phyloP scores from a whole-genome alignment of 1,284 basidiomycete genomes.

The Moesziomyces sp. region DNA sequence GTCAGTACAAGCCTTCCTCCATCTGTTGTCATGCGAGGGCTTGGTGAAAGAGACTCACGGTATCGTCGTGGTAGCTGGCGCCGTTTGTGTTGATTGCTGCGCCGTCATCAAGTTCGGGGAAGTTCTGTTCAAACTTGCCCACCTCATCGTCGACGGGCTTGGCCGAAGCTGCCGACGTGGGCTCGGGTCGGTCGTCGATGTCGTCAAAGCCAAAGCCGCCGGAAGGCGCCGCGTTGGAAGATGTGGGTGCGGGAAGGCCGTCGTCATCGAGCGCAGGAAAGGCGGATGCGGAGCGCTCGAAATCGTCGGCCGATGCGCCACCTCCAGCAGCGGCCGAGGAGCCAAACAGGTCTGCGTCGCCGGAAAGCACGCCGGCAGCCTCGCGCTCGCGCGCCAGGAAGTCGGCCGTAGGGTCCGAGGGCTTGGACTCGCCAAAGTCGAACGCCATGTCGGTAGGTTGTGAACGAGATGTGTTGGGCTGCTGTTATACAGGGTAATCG shows the following conservation, averaged over 20 bases:
- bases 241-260: conserved; percentile 51
- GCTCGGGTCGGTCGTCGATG: conserved; percentile 21
- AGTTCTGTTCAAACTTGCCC: conserved; percentile 88
- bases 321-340: conserved; percentile 38
- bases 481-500: no score
- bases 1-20: not conserved
- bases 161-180: conserved; percentile 13
- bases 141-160: conserved; percentile 75
- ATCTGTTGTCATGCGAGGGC: no score
- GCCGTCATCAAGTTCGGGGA: conserved; percentile 80
- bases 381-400: conserved; percentile 64
- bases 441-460: conserved; percentile 47
- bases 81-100: conserved; percentile 26
- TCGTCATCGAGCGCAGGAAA: conserved; percentile 70
- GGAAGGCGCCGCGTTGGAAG: conserved; percentile 8
- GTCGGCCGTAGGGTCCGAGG: conserved; percentile 65
- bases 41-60: conserved; percentile 13
- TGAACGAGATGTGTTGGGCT: not conserved
- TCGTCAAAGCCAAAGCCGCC: conserved; percentile 43
- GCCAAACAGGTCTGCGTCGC: conserved; percentile 62
- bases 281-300: conserved; percentile 73
- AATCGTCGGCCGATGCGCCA: conserved; percentile 48
- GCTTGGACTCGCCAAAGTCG: conserved; percentile 53
- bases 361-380: conserved; percentile 61
- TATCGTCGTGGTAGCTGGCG: conserved; percentile 20